phyloP scores from a whole-genome alignment of 768 basidiomycete genomes.

The Trametopsis cervina region DNA sequence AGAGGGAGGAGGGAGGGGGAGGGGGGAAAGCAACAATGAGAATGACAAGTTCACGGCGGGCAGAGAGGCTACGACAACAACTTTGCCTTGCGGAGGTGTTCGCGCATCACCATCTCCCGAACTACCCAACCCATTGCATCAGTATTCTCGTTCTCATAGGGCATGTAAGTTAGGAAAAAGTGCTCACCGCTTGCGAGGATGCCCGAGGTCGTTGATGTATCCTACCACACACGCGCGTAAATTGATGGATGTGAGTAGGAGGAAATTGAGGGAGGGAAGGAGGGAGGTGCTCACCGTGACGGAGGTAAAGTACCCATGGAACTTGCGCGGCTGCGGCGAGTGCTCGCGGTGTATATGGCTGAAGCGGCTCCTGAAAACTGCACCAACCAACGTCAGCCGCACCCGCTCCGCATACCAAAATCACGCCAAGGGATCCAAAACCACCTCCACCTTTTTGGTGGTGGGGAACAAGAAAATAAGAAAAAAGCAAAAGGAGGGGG shows the following conservation, averaged over 20 bases:
- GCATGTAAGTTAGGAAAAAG: too few species aligned
- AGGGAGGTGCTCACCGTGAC: conserved; percentile 46
- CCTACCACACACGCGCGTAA: too few species aligned
- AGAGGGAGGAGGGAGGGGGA: too few species aligned
- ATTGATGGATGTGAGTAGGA: too few species aligned
- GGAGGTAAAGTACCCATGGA: conserved; percentile 73
- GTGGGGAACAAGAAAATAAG: too few species aligned
- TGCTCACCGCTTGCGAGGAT: conserved; percentile 69
- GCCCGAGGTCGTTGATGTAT: conserved; percentile 64
- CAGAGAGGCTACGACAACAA: conserved; percentile 6
- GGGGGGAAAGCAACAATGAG: too few species aligned
- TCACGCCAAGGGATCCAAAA: too few species aligned
- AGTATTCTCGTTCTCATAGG: too few species aligned
- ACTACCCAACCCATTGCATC: conserved; percentile 44
- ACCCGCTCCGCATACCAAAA: too few species aligned
- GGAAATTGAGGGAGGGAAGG: neutral
- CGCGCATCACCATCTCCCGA: conserved; percentile 76
- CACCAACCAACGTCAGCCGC: neutral
- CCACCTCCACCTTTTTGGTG: too few species aligned
- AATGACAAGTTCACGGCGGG: too few species aligned
- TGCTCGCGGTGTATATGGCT: conserved; percentile 71
- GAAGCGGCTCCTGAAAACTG: conserved; percentile 13
- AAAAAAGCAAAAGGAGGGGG: neutral
- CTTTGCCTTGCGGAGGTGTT: conserved; percentile 54
- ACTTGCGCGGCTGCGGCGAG: conserved; percentile 66